Evolutionary conservation across 768 basidiomycete genomes (phyloP).

Genomic region (Mycena venus): DNA sequence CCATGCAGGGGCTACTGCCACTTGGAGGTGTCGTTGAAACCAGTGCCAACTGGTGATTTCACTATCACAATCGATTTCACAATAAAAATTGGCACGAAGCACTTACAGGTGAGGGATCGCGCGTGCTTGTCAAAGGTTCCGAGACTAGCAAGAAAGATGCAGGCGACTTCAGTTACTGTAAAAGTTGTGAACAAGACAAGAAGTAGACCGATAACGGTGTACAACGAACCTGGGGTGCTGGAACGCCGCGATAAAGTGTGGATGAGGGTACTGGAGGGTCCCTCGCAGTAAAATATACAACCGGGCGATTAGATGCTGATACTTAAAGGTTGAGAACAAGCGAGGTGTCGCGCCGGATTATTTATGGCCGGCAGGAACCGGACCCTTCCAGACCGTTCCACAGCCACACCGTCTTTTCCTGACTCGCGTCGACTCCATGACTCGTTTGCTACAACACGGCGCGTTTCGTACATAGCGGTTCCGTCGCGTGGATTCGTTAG

Average conservation of each 20-base stretch:
- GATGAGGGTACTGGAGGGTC: background rate
- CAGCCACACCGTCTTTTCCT: background rate
- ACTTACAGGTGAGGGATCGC: background rate
- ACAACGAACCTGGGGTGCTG: constrained; percentile 1
- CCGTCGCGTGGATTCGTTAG: too few relatives aligned
- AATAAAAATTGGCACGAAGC: background rate
- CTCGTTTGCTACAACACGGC: too few relatives aligned
- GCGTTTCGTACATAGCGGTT: too few relatives aligned
- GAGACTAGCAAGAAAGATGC: background rate
- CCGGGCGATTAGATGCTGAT: background rate
- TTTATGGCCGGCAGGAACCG: background rate
- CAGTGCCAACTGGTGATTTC: constrained; percentile 1
- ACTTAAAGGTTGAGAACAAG: background rate
- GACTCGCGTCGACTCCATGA: background rate
- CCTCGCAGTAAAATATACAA: background rate
- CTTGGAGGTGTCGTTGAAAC: constrained; percentile 18
- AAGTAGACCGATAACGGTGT: background rate
- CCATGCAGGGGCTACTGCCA: constrained; percentile 22
- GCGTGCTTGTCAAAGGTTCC: background rate
- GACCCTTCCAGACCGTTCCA: background rate
- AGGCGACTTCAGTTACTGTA: background rate
- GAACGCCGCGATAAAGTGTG: too few relatives aligned
- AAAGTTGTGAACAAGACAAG: background rate
- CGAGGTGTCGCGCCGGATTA: background rate
- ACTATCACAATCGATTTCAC: background rate